Conservation (phyloP, 495 filamentous ascomycete species). For the Penicillium canescens region DNA sequence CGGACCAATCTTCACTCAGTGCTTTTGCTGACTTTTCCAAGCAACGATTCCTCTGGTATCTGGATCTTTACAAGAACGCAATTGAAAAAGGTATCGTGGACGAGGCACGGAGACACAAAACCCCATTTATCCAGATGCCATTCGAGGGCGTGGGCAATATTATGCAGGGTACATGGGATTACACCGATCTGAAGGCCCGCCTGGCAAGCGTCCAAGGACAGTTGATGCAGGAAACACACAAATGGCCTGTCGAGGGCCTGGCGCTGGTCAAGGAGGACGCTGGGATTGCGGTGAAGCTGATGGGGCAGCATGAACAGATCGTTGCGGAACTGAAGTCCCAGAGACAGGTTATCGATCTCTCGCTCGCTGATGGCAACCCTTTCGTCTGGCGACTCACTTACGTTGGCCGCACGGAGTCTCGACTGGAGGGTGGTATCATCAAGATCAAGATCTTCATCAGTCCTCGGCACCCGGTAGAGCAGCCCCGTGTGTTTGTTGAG, state of each 20-base stretch:
- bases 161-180: slow-evolving; percentile 89
- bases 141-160: slow-evolving; percentile 78
- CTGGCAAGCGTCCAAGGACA: slow-evolving; percentile 62
- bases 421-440: slow-evolving; percentile 90
- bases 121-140: slow-evolving; percentile 72
- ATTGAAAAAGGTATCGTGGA: slow-evolving; percentile 60
- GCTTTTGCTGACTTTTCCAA: slow-evolving; percentile 89
- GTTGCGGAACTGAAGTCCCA: slow-evolving; percentile 69
- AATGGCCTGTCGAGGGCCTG: slow-evolving; percentile 71
- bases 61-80: slow-evolving; percentile 75
- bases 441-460: slow-evolving; percentile 78
- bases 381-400: slow-evolving; percentile 68
- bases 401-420: slow-evolving; percentile 90
- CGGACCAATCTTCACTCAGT: slow-evolving; percentile 48
- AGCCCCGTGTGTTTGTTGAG: slow-evolving; percentile 80
- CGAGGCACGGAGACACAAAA: slow-evolving; percentile 50
- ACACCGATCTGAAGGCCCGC: slow-evolving; percentile 68
- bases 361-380: slow-evolving; percentile 61
- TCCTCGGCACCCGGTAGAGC: slow-evolving; percentile 87
- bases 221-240: slow-evolving; percentile 69
- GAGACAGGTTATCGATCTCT: slow-evolving; percentile 68
- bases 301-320: slow-evolving; percentile 82
- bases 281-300: slow-evolving; percentile 76
- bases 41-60: slow-evolving; percentile 93
- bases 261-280: slow-evolving; percentile 62